Conservation (phyloP, 2,329 filamentous ascomycete genomes). For the Stagonosporopsis cucurbitacearum region DNA sequence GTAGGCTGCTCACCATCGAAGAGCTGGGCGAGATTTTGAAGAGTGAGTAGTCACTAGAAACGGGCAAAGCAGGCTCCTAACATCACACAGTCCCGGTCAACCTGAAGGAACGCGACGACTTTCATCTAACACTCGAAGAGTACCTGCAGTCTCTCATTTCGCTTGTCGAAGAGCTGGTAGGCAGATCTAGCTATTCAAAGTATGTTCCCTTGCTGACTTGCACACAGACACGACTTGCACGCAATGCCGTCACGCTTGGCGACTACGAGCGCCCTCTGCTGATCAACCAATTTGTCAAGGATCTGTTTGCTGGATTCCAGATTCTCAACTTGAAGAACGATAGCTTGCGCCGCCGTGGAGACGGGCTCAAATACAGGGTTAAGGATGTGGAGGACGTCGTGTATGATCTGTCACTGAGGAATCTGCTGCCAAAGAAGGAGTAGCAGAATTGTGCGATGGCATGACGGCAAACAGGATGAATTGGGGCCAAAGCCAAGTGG, state of each 20-base stretch:
- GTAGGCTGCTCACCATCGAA: slow-evolving; percentile 82
- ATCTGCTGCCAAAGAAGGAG: slow-evolving; percentile 64
- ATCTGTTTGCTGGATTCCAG: slow-evolving; percentile 94
- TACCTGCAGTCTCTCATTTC: slow-evolving; percentile 89
- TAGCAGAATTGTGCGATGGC: not conserved
- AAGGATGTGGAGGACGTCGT: slow-evolving; percentile 99
- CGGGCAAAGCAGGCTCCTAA: slow-evolving; percentile 18
- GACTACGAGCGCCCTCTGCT: slow-evolving; percentile 85
- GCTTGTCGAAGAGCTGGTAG: slow-evolving; percentile 85
- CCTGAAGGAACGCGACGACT: slow-evolving; percentile 84
- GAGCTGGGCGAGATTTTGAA: slow-evolving; percentile 80
- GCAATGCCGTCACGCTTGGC: slow-evolving; percentile 91
- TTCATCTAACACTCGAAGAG: slow-evolving; percentile 97
- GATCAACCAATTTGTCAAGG: slow-evolving; percentile 92
- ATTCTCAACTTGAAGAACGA: slow-evolving; percentile 98
- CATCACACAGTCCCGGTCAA: slow-evolving; percentile 78
- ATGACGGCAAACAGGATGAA: not conserved
- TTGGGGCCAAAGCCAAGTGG: not conserved
- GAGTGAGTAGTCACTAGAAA: slow-evolving; percentile 57
- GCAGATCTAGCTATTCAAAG: not conserved
- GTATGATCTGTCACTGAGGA: slow-evolving; percentile 89
- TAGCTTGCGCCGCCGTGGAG: slow-evolving; percentile 81
- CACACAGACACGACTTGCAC: slow-evolving; percentile 75
- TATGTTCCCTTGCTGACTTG: not conserved
- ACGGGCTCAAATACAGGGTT: slow-evolving; percentile 95